Evolutionary conservation across 139 green algal species (phyloP).

Genomic region (Asterochloris erici): DNA sequence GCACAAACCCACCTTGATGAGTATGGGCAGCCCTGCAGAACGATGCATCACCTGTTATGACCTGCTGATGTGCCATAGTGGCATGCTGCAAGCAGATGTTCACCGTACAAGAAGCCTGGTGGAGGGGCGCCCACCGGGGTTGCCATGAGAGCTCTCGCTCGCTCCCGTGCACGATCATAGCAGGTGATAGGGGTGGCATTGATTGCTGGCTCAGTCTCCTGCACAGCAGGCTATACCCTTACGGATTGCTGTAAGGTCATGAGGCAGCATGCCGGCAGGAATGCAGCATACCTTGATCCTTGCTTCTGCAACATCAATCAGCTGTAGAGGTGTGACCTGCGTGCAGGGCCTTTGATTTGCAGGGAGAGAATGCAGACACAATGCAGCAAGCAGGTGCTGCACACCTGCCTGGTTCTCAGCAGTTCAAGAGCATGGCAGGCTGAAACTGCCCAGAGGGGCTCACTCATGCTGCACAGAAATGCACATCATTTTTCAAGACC

Average conservation of each 20-base stretch:
- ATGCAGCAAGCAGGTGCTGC: background rate
- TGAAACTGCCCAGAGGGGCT: too few relatives aligned
- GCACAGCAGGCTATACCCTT: background rate
- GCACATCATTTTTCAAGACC: too few relatives aligned
- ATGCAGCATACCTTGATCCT: constrained; percentile 2
- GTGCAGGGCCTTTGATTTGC: too few relatives aligned
- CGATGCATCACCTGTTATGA: background rate
- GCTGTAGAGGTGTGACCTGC: constrained; percentile 12
- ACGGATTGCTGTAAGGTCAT: background rate
- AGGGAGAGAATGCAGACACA: background rate
- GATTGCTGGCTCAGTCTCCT: constrained; percentile 30
- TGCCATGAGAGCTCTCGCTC: background rate
- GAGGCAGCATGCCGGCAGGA: background rate
- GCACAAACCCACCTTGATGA: constrained; percentile 19
- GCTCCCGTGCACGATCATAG: constrained; percentile 26
- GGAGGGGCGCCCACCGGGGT: background rate
- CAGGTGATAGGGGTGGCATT: constrained; percentile 40
- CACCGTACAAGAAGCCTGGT: constrained; percentile 4
- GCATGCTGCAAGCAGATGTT: background rate
- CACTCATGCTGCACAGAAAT: too few relatives aligned
- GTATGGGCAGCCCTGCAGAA: constrained; percentile 36
- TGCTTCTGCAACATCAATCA: background rate
- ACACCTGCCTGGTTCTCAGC: too few relatives aligned
- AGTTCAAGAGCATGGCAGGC: too few relatives aligned
- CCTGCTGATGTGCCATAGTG: background rate